Percentiles rank a stretch among this genome's conserved stretches.
phyloP scores from a whole-genome alignment of 2,329 filamentous ascomycete species.

The Canariomyces notabilis region DNA sequence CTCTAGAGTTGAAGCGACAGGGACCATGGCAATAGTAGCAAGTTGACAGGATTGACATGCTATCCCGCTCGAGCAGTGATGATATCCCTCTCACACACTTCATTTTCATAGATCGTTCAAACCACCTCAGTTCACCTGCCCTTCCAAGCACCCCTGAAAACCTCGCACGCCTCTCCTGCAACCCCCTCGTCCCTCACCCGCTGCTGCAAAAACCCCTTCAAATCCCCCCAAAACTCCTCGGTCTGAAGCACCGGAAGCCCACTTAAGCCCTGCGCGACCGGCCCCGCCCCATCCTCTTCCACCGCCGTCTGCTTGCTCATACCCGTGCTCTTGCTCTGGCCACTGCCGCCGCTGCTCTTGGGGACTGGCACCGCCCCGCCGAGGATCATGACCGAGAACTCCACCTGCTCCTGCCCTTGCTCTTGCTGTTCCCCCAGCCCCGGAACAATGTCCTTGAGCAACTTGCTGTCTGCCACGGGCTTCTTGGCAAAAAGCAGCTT shows the following conservation, averaged over 20 bases:
- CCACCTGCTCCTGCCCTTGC: conserved; percentile 48
- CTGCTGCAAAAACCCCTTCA: conserved; percentile 75
- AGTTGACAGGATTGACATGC: conserved; percentile 1
- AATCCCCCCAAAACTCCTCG: conserved; percentile 79
- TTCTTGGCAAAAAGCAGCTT: conserved; percentile 85
- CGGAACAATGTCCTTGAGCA: conserved; percentile 63
- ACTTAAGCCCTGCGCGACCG: conserved; percentile 49
- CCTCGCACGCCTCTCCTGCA: conserved; percentile 57
- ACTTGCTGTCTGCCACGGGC: conserved; percentile 72
- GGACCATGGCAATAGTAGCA: not conserved
- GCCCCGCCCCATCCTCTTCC: conserved; percentile 29
- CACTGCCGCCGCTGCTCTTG: too few species aligned
- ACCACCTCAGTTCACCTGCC: conserved; percentile 29
- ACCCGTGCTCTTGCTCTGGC: conserved; percentile 39
- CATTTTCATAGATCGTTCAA: not conserved
- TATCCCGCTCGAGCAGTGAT: not conserved
- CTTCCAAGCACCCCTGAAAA: conserved; percentile 71
- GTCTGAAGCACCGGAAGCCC: conserved; percentile 58
- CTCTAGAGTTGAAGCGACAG: not conserved
- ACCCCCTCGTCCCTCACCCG: conserved; percentile 65
- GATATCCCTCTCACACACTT: not conserved
- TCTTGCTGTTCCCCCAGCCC: conserved; percentile 41
- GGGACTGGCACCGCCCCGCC: conserved; percentile 58
- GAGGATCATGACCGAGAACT: conserved; percentile 85
- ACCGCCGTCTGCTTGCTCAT: conserved; percentile 31